Percentiles rank a stretch among this genome's conserved stretches.
Conservation (phyloP, 2,329 filamentous ascomycete species). For the Parasarocladium wereldwijsianum region DNA sequence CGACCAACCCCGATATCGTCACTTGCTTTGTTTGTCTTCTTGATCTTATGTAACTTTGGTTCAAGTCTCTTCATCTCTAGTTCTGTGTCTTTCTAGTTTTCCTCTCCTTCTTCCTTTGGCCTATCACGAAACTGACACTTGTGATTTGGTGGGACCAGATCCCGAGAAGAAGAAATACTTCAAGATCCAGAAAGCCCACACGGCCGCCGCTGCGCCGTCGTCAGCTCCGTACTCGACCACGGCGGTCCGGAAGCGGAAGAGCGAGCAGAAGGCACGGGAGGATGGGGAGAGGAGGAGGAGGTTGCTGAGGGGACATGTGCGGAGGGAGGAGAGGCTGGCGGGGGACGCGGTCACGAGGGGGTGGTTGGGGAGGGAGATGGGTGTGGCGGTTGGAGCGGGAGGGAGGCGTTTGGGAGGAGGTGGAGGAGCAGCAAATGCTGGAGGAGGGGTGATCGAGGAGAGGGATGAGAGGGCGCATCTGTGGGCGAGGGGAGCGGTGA, state of each 20-base stretch:
- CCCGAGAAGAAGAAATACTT: constrained; percentile 50
- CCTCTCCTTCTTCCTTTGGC: constrained; percentile 1
- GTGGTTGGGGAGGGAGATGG: constrained; percentile 14
- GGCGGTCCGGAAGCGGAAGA: constrained; percentile 40
- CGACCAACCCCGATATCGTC: too few species aligned
- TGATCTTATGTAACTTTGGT: too few species aligned
- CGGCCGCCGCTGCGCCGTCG: constrained; percentile 26
- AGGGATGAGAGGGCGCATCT: constrained; percentile 15
- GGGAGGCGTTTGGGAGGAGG: constrained; percentile 4
- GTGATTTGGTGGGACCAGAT: constrained; percentile 28
- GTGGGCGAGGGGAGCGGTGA: constrained; percentile 23
- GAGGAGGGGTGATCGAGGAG: constrained; percentile 10
- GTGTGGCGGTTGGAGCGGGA: background rate
- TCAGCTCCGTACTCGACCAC: constrained; percentile 39
- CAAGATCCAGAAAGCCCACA: constrained; percentile 44
- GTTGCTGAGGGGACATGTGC: constrained; percentile 22
- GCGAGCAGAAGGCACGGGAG: constrained; percentile 22
- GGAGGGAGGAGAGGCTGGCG: constrained; percentile 16
- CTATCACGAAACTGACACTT: too few species aligned
- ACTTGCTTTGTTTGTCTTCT: too few species aligned
- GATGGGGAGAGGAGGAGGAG: constrained; percentile 13
- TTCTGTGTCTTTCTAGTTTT: constrained; percentile 1
- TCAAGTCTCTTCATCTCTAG: background rate
- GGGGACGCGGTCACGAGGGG: constrained; percentile 18
- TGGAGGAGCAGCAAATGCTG: constrained; percentile 9